Evolutionary conservation across 2,329 filamentous ascomycete genomes (phyloP).

Genomic region (Ophiostoma angusticollis): DNA sequence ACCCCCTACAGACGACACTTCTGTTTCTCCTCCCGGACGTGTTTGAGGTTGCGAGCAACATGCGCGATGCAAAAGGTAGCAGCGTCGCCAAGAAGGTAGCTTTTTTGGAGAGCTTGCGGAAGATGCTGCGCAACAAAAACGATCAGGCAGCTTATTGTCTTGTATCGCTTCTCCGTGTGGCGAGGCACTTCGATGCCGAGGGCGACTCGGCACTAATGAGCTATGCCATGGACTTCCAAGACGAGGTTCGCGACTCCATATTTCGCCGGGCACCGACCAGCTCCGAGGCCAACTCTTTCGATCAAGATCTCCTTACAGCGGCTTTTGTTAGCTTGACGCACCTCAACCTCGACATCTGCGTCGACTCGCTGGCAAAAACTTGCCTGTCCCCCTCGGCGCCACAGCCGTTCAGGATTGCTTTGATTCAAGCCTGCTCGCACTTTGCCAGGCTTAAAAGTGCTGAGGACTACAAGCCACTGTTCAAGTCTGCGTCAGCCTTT

Average conservation of each 20-base stretch:
- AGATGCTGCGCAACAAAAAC: conserved; percentile 49
- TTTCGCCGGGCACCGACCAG: conserved; percentile 40
- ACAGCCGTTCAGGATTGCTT: conserved; percentile 46
- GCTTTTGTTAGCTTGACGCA: conserved; percentile 53
- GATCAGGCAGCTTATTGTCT: conserved; percentile 56
- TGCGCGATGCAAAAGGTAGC: conserved; percentile 49
- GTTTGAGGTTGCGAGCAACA: conserved; percentile 56
- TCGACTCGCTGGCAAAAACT: conserved; percentile 41
- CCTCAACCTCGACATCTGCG: conserved; percentile 45
- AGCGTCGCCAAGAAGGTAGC: conserved; percentile 53
- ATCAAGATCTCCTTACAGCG: conserved; percentile 52
- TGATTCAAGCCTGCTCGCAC: conserved; percentile 49
- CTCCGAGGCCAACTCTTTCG: conserved; percentile 38
- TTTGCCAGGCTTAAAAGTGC: conserved; percentile 42
- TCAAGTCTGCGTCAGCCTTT: conserved; percentile 41
- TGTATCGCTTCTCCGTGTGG: conserved; percentile 47
- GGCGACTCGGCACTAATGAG: conserved; percentile 49
- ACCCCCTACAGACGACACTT: conserved; percentile 49
- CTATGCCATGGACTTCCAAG: conserved; percentile 57
- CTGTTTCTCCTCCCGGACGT: conserved; percentile 54
- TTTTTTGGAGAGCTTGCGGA: conserved; percentile 51
- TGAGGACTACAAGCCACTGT: conserved; percentile 40
- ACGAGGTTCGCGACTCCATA: conserved; percentile 53
- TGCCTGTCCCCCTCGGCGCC: conserved; percentile 47
- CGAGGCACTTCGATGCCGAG: conserved; percentile 50